A percentile compares a stretch with the other conserved stretches of the same genome.
Evolutionary conservation across 2,329 filamentous ascomycete genomes (phyloP).

Genomic region (Aspergillus pseudoterreus): DNA sequence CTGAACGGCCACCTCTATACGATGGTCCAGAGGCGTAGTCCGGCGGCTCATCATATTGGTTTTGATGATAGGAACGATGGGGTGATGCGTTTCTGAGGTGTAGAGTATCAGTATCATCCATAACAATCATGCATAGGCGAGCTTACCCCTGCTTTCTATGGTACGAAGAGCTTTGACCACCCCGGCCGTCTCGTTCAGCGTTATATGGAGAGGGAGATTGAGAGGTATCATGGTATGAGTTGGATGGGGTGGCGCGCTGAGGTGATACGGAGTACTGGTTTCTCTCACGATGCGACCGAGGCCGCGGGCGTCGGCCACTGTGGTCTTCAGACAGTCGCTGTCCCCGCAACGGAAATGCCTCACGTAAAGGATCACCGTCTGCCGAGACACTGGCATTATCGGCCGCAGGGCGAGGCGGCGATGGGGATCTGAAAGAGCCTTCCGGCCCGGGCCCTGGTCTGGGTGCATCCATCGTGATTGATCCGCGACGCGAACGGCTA

Average conservation of each 20-base stretch:
- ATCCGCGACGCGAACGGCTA: conserved; percentile 19
- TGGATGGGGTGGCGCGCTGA: conserved; percentile 53
- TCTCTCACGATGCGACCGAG: conserved; percentile 40
- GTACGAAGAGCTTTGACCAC: conserved; percentile 38
- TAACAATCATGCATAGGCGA: conserved; percentile 4
- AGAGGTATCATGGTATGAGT: conserved; percentile 59
- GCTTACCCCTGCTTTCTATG: conserved; percentile 51
- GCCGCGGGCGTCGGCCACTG: conserved; percentile 29
- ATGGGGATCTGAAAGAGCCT: conserved; percentile 27
- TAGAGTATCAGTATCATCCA: conserved; percentile 22
- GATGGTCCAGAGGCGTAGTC: conserved; percentile 52
- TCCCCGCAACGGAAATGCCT: conserved; percentile 31
- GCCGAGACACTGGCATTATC: conserved; percentile 25
- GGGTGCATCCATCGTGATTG: conserved; percentile 24
- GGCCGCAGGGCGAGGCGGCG: conserved; percentile 33
- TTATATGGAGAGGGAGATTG: conserved; percentile 59
- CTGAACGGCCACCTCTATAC: conserved; percentile 51
- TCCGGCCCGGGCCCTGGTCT: conserved; percentile 26
- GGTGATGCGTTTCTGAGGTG: conserved; percentile 57
- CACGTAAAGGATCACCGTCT: conserved; percentile 30
- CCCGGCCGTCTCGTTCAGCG: conserved; percentile 53
- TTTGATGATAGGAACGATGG: conserved; percentile 55
- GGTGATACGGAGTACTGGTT: conserved; percentile 57
- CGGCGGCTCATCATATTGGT: conserved; percentile 52
- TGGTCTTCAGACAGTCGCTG: conserved; percentile 31